These are phyloP conservation scores for Scleroderma bovista DNA, from an alignment of 768 basidiomycete genomes.

Conservation along the genomic window DNA sequence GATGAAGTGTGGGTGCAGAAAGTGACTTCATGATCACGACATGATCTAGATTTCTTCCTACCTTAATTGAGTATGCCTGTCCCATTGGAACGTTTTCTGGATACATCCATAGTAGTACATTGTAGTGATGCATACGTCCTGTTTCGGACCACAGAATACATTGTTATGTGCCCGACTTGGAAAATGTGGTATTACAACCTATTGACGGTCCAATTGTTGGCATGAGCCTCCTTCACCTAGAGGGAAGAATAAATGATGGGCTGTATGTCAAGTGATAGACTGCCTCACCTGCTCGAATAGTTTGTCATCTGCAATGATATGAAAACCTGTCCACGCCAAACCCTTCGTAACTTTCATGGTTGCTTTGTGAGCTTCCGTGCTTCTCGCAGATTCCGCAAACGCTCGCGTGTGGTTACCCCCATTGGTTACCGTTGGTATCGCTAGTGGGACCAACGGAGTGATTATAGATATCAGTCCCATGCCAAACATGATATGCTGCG, in stretches of 20 bases:
- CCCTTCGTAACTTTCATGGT: conserved; percentile 55
- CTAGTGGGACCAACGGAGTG: conserved; percentile 28
- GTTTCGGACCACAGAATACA: neutral
- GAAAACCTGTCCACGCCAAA: conserved; percentile 57
- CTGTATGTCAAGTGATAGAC: neutral
- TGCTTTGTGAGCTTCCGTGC: conserved; percentile 54
- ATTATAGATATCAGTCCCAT: conserved; percentile 15
- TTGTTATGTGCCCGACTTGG: neutral
- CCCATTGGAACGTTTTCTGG: conserved; percentile 6
- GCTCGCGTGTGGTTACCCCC: conserved; percentile 75
- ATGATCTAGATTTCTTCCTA: conserved; percentile 10
- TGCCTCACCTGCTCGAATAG: conserved; percentile 49
- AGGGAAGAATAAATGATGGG: neutral
- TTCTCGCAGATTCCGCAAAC: conserved; percentile 57
- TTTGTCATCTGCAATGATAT: conserved; percentile 49
- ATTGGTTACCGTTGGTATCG: conserved; percentile 63
- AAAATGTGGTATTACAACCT: neutral
- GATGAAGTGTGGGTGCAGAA: neutral
- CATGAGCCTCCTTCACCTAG: conserved; percentile 22
- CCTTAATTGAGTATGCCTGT: conserved; percentile 17
- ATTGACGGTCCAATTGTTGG: conserved; percentile 1
- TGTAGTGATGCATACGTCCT: neutral
- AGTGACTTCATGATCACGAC: conserved; percentile 8
- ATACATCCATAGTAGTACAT: conserved; percentile 4
- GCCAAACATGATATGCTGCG: neutral